Conservation (phyloP, 129 eudicot species). For the Chrysanthemum seticuspe region DNA sequence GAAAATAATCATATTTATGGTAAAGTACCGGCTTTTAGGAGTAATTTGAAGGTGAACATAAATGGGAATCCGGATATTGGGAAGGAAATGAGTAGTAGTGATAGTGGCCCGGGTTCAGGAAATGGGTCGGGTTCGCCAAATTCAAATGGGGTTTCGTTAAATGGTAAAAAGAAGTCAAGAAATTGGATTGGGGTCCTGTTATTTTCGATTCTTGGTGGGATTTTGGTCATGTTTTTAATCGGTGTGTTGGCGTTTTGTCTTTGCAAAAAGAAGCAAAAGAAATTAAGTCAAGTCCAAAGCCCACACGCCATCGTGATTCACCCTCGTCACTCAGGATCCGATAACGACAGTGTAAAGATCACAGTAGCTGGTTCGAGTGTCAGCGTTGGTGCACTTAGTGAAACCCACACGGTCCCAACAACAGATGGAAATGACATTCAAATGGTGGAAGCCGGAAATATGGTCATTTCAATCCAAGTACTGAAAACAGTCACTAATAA, state of each 20-base stretch:
- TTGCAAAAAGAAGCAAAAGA: conserved; percentile 76
- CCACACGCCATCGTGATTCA: conserved; percentile 90
- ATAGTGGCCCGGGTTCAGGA: conserved; percentile 30
- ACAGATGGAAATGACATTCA: conserved; percentile 66
- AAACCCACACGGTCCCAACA: conserved; percentile 57
- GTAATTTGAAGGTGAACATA: conserved; percentile 50
- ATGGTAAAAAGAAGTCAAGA: conserved; percentile 52
- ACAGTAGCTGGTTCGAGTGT: conserved; percentile 97
- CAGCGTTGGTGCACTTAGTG: conserved; percentile 70
- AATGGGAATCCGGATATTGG: conserved; percentile 78
- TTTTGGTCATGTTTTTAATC: conserved; percentile 50
- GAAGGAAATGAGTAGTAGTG: conserved; percentile 44
- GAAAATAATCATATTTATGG: conserved; percentile 74
- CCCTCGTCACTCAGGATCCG: conserved; percentile 88
- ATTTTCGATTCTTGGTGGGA: conserved; percentile 58
- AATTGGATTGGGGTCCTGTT: conserved; percentile 50
- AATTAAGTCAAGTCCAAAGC: conserved; percentile 79
- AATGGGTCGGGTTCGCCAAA: conserved; percentile 23
- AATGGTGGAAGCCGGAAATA: conserved; percentile 95
- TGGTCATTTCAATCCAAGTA: conserved; percentile 97
- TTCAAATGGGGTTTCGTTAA: conserved; percentile 29
- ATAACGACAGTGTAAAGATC: conserved; percentile 85
- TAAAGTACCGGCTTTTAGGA: conserved; percentile 65
- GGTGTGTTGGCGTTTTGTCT: conserved; percentile 60
- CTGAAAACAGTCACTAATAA: conserved; percentile 77